Percentiles rank a stretch among this genome's conserved stretches.
These are phyloP conservation scores for Melastoma malabathricum DNA, from an alignment of 345 rosid species.

Conservation along the genomic window DNA sequence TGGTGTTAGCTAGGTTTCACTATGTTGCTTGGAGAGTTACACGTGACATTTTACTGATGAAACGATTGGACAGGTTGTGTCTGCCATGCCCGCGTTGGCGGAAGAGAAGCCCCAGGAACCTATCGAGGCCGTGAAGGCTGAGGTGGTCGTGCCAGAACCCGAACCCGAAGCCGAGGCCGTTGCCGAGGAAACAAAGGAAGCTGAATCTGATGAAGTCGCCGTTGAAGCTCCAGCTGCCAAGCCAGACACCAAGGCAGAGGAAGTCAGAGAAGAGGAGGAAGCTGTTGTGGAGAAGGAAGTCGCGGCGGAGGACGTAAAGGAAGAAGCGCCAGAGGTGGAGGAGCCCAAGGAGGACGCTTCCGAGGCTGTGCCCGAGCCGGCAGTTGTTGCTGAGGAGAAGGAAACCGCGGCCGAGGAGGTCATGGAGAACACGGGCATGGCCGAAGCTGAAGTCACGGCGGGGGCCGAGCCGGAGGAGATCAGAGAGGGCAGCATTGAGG, in stretches of 20 bases:
- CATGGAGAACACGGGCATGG: background rate
- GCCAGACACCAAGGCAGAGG: conserved; percentile 13
- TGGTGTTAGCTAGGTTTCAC: background rate
- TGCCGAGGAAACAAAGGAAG: conserved; percentile 15
- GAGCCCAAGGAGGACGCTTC: no score
- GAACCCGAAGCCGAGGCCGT: conserved; percentile 16
- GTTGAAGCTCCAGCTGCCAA: conserved; percentile 5
- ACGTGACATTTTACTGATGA: conserved; percentile 1
- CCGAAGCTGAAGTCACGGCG: conserved; percentile 1
- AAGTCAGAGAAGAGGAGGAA: conserved; percentile 16
- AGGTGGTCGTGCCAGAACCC: conserved; percentile 9
- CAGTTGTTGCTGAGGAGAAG: no score
- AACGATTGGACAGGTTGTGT: conserved; percentile 28
- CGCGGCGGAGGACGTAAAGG: conserved; percentile 1
- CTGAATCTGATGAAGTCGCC: conserved; percentile 7
- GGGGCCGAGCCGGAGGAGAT: conserved; percentile 2
- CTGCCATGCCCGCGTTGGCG: conserved; percentile 28
- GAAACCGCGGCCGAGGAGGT: no score
- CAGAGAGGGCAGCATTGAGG: no score
- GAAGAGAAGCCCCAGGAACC: conserved; percentile 17
- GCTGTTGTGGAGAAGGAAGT: conserved; percentile 6
- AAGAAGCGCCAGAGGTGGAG: background rate
- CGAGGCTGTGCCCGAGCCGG: no score
- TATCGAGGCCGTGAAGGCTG: conserved; percentile 10
- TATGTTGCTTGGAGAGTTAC: no score